Evolutionary conservation across 345 rosid species (phyloP).

Genomic region (Populus nigra): DNA sequence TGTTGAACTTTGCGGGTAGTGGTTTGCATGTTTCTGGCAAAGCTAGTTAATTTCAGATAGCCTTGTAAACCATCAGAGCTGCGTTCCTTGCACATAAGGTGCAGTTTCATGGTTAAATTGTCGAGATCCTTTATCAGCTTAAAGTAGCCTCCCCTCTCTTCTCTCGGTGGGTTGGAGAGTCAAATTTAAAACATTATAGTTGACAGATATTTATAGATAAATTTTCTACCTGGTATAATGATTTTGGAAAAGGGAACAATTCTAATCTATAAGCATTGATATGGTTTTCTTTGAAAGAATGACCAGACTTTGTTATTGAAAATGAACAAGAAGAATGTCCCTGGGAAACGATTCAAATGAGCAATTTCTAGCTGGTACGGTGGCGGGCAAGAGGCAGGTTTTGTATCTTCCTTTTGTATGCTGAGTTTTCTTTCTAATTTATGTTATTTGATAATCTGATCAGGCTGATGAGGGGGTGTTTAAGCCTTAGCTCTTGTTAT

Average conservation of each 20-base stretch:
- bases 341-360: neutral
- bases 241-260: neutral
- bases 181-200: neutral
- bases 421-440: neutral
- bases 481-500: neutral
- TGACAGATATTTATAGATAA: neutral
- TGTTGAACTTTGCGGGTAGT: neutral
- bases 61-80: neutral
- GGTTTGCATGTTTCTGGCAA: neutral
- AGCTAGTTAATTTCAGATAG: neutral
- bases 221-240: conserved; percentile 5
- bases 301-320: neutral
- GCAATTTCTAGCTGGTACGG: neutral
- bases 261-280: neutral
- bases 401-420: neutral
- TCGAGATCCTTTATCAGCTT: neutral
- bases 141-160: neutral
- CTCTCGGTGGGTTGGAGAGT: neutral
- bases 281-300: neutral
- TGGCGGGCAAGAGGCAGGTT: neutral
- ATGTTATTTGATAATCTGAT: neutral
- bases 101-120: neutral
- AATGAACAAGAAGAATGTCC: neutral
- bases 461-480: neutral
- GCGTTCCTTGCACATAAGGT: neutral